Evolutionary conservation across 2,329 filamentous ascomycete genomes (phyloP), one percentile per base, ranked within the genome.

Genomic region (Phaeomoniella chlamydospora): DNA sequence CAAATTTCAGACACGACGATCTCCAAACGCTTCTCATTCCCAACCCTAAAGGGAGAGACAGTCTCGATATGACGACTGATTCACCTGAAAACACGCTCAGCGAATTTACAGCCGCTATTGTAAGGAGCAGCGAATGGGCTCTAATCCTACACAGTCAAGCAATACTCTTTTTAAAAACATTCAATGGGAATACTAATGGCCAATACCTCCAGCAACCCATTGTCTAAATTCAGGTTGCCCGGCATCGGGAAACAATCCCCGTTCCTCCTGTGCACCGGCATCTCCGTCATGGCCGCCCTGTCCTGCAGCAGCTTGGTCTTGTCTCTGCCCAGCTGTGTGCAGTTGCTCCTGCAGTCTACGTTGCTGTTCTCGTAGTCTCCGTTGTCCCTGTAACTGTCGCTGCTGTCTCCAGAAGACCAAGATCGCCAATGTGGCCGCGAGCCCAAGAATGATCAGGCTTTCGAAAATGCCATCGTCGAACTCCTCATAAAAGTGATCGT

Each of bases 381-480:
- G 37, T 18, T 33, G 37, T 3, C 10, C 9, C 34, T 42, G 39
- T 10, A 39, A 46, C 32, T 53, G 46, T 38, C 50, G 50, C 18
- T 52, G 40, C 39, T 41, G 37, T 30, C 41, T 5, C 35, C 33
- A 18, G 57, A 86, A 93, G 12, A 96, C 68, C 18, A 96, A 63
- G 36, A 82, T 72, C 0, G 81, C 74, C 37, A 96, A 65, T 1
- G 76, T 74, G 11, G 77, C 75, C 1, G 82, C 78, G 11, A 96
- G 62, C 1, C 73, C 78, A 11, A 94, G 65, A 42, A 98, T 92
- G 31, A 93, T 64, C 15, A 94, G 58, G 31, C 80, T 88, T 57
- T 96, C 90, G 9, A 94, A 45, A 12, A 94, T 62, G 10, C 84
- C 82, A 33, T 86, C 84, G 35, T 88, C 81, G 13, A 77, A 58